phyloP scores from a whole-genome alignment of 163 green algal genomes.

The Smithsoniella earleae region DNA sequence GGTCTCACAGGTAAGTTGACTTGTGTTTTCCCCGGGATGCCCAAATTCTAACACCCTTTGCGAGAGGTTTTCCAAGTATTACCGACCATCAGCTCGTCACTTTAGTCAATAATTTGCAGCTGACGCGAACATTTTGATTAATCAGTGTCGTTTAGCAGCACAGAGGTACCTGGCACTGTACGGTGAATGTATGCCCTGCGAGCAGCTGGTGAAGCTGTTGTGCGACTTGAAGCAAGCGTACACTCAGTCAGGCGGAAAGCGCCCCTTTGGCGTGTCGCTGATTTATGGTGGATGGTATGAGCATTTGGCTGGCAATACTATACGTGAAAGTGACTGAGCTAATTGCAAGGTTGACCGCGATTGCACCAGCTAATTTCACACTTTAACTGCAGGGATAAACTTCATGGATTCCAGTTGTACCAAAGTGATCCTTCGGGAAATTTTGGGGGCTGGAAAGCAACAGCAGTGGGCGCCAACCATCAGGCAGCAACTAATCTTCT shows the following conservation, averaged over 20 bases:
- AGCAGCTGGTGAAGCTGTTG: conserved; percentile 87
- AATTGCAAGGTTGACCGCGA: neutral
- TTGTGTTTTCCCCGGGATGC: neutral
- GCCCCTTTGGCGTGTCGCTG: conserved; percentile 95
- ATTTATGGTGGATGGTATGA: conserved; percentile 85
- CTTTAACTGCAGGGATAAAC: conserved; percentile 88
- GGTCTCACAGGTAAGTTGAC: conserved; percentile 73
- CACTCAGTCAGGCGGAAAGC: conserved; percentile 94
- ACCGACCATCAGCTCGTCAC: neutral
- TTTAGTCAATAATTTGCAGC: conserved; percentile 43
- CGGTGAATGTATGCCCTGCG: conserved; percentile 92
- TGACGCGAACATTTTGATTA: conserved; percentile 99
- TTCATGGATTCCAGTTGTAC: conserved; percentile 95
- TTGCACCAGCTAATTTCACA: neutral
- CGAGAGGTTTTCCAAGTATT: neutral
- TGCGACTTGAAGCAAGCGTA: conserved; percentile 98
- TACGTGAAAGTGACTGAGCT: too few relatives aligned
- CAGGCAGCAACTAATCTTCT: conserved; percentile 85
- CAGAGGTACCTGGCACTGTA: conserved; percentile 84
- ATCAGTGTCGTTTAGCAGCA: conserved; percentile 75
- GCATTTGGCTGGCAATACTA: too few relatives aligned
- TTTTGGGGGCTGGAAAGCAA: conserved; percentile 96
- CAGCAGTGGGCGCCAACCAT: conserved; percentile 88
- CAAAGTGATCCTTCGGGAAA: conserved; percentile 93
- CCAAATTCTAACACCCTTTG: neutral